Evolutionary conservation across 139 green algal species (phyloP), one percentile per base, ranked within the genome.

Genomic region (Chlamydomonas sp.): DNA sequence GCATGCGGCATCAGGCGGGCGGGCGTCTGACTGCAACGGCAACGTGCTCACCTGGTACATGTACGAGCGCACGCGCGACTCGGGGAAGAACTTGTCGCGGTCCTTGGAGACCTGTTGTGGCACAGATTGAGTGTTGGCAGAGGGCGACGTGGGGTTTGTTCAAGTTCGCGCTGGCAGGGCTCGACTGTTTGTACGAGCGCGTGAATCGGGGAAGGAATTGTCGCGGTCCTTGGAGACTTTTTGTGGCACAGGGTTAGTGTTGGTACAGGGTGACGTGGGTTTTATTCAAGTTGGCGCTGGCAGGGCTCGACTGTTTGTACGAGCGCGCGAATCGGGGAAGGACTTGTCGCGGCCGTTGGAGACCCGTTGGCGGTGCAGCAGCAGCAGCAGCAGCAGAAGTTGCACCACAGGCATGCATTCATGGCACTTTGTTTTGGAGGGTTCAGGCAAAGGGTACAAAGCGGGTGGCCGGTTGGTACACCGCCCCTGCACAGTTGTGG

Each of bases 191-290:
- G n/a, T 81, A 0, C 16, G 10, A 50, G 43, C 10, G 43, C 43
- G 43, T 50, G 77, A 71, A 71, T 98, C 91, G 0, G 85, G 74
- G 43, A 96, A 84, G 47, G 86, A 81, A 74, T 87, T 88, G 65
- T 89, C 81, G 0, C 86, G 79, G 70, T 96, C 88, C 78, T 97
- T 97, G 68, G 94, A 95, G 34, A 92, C 43, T 73, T 98, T 90
- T 73, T 97, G n/a, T n/a, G n/a, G n/a, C n/a, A 98, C 39, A 97
- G 65, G 74, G 97, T 94, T 75, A 2, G 58, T n/a, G 43, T 73
- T 98, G 90, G 74, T 97, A 97, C 38, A 97, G 65, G 73, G 97
- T 98, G 76, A n/a, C n/a, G n/a, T n/a, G n/a, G n/a, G n/a, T n/a
- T n/a, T n/a, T n/a, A n/a, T n/a, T n/a, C n/a, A n/a, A n/a, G n/a